These are phyloP conservation scores for Gaeumannomyces tritici DNA, from an alignment of 2,329 filamentous ascomycete species.

Conservation along the genomic window DNA sequence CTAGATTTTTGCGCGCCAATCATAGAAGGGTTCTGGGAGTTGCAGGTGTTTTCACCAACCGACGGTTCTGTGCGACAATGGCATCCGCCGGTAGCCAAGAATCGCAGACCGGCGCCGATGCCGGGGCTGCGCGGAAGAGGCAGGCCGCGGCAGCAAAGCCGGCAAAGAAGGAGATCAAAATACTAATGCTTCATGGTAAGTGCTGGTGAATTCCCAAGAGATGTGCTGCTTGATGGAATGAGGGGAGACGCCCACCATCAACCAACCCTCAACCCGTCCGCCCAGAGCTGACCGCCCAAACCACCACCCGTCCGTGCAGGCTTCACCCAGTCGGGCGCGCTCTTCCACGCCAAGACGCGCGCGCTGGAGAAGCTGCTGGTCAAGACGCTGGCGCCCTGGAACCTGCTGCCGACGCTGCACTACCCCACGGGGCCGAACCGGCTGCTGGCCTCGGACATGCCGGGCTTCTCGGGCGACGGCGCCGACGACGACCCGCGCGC, in stretches of 20 bases:
- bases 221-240: not conserved
- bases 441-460: conserved; percentile 57
- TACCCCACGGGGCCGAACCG: conserved; percentile 62
- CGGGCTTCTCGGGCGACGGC: conserved; percentile 42
- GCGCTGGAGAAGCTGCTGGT: conserved; percentile 71
- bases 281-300: not conserved
- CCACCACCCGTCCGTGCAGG: conserved; percentile 42
- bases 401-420: conserved; percentile 43
- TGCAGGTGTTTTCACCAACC: not conserved
- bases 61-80: not conserved
- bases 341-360: conserved; percentile 83
- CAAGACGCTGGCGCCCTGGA: conserved; percentile 58
- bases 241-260: too few species aligned
- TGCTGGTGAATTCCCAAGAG: not conserved
- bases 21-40: not conserved
- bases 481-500: conserved; percentile 25
- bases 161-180: conserved; percentile 45
- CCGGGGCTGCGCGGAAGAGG: not conserved
- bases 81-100: not conserved
- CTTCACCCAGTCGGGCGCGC: conserved; percentile 79
- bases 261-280: not conserved
- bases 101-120: not conserved
- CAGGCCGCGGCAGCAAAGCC: not conserved
- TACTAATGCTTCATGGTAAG: conserved; percentile 69
- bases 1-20: not conserved